These are phyloP conservation scores for Amphichorda felina DNA, from an alignment of 2,329 filamentous ascomycete species.

Conservation along the genomic window DNA sequence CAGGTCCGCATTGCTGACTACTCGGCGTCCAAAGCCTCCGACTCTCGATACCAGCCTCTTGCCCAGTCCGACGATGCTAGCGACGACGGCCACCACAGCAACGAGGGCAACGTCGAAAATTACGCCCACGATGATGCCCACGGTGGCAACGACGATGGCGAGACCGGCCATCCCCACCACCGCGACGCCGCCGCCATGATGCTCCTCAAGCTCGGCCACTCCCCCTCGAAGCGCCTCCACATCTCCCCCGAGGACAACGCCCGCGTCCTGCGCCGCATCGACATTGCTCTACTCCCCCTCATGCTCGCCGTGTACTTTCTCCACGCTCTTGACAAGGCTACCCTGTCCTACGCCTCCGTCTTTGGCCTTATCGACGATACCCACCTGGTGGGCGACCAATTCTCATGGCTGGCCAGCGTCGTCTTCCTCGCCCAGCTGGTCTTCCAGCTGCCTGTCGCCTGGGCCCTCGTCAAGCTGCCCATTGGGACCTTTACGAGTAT, in stretches of 20 bases:
- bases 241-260: conserved; percentile 20
- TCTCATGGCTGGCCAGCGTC: conserved; percentile 49
- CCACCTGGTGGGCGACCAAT: conserved; percentile 41
- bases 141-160: neutral
- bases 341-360: conserved; percentile 48
- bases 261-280: conserved; percentile 24
- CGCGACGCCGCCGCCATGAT: conserved; percentile 33
- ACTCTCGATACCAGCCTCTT: too few species aligned
- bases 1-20: too few species aligned
- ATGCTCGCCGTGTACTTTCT: conserved; percentile 51
- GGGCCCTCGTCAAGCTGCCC: conserved; percentile 47
- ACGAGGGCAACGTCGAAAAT: neutral
- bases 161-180: neutral
- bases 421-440: conserved; percentile 48
- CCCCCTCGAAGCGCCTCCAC: conserved; percentile 17
- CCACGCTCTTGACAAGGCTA: conserved; percentile 51
- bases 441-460: conserved; percentile 42
- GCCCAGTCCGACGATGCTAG: too few species aligned
- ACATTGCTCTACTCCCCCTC: conserved; percentile 25
- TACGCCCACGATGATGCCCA: neutral
- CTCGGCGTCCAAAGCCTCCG: too few species aligned
- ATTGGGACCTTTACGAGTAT: conserved; percentile 49
- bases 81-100: neutral
- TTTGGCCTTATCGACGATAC: conserved; percentile 51
- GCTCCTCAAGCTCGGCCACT: conserved; percentile 25